Conservation (phyloP, 768 basidiomycete species). For the Termitomyces sp. region DNA sequence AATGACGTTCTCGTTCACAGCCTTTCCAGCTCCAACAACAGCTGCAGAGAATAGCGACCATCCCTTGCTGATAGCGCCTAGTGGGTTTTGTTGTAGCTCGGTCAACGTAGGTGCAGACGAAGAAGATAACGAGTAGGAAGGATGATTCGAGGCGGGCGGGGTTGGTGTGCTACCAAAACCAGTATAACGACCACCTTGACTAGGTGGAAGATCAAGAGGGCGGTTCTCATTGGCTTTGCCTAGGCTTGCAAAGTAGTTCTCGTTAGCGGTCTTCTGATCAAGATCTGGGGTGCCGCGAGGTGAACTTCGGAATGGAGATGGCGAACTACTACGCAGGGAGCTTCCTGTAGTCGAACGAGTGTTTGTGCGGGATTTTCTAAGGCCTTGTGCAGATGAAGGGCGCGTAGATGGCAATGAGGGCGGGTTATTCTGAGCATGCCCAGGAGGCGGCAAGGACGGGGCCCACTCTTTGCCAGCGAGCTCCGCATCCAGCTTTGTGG, state of each 20-base stretch:
- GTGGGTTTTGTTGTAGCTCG: constrained; percentile 86
- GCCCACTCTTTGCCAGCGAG: constrained; percentile 78
- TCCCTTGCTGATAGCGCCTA: constrained; percentile 84
- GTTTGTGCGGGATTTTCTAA: constrained; percentile 83
- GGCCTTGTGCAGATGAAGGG: constrained; percentile 74
- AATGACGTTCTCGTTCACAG: constrained; percentile 81
- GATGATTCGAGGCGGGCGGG: constrained; percentile 53
- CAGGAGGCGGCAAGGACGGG: constrained; percentile 65
- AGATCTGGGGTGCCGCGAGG: constrained; percentile 42
- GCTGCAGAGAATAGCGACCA: constrained; percentile 95
- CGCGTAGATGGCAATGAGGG: constrained; percentile 47
- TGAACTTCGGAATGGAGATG: constrained; percentile 46
- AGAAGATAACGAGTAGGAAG: constrained; percentile 73
- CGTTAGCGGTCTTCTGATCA: constrained; percentile 79
- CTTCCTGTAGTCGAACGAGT: constrained; percentile 46
- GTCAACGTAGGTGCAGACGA: constrained; percentile 71
- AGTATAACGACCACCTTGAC: constrained; percentile 89
- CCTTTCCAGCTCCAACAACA: constrained; percentile 74
- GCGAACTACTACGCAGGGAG: constrained; percentile 51
- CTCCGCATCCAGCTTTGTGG: constrained; percentile 69
- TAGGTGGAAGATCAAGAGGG: constrained; percentile 79
- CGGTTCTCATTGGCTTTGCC: constrained; percentile 81
- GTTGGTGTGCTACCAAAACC: constrained; percentile 90
- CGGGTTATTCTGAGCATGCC: constrained; percentile 32
- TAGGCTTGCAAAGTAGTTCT: constrained; percentile 79